Percentiles rank a stretch among this genome's conserved stretches.
Evolutionary conservation across 208 protist species (phyloP).

Genomic region (Wallacemonas sp.): DNA sequence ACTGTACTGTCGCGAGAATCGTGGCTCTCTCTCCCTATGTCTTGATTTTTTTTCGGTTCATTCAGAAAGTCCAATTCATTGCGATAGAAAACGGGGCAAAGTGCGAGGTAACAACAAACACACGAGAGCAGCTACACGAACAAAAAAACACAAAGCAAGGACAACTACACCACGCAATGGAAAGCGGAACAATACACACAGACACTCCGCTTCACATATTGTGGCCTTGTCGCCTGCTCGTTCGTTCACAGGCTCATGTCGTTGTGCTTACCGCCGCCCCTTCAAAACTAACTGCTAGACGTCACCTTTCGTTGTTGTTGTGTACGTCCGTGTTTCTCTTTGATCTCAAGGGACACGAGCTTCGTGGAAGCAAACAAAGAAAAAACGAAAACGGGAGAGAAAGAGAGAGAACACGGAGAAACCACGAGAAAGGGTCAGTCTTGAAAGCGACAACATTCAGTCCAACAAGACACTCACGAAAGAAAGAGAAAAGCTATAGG

Average conservation of each 20-base stretch:
- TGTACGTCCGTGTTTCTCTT: slow-evolving; percentile 14
- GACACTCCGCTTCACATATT: too few species aligned
- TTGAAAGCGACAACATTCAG: too few species aligned
- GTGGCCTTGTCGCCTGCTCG: too few species aligned
- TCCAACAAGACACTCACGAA: neutral
- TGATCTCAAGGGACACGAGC: neutral
- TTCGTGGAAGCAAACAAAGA: neutral
- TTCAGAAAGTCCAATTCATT: too few species aligned
- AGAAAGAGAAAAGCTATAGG: neutral
- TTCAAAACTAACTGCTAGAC: too few species aligned
- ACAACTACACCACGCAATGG: neutral
- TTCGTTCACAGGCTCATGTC: too few species aligned
- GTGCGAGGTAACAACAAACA: neutral
- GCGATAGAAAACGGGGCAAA: slow-evolving; percentile 14
- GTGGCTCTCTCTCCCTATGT: too few species aligned
- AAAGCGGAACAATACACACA: too few species aligned
- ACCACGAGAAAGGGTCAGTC: too few species aligned
- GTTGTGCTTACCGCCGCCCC: too few species aligned
- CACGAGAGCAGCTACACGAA: neutral
- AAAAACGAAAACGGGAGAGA: neutral
- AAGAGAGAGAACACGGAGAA: neutral
- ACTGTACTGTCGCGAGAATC: too few species aligned
- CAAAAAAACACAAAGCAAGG: slow-evolving; percentile 4
- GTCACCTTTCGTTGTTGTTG: neutral
- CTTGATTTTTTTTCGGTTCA: too few species aligned